Evolutionary conservation across 202 grass and related monocot species (phyloP), one percentile per base, ranked within the genome.

Genomic region (Hordeum pubiflorum): DNA sequence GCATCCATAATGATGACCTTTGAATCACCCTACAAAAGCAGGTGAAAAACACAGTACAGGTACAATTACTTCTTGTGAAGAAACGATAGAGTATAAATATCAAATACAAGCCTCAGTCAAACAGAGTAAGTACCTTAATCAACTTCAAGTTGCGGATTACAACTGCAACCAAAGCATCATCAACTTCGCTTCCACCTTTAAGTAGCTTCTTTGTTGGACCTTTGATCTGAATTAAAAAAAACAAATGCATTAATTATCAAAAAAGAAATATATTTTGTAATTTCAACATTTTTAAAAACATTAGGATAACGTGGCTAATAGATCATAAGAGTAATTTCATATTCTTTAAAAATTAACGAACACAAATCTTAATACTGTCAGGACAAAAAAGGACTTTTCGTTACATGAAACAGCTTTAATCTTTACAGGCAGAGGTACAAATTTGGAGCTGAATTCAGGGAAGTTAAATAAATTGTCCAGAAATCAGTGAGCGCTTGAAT

Each of bases 1-100:
- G 87, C 80, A 89, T 98, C 96, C 85, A 95, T 95, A 95, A 98
- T 80, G 66, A 98, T 90, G 72, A 95, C 88, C 84, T 88, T 93
- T 83, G 96, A 95, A 61, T 88, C 41, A 33, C 86, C 83, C 96
- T 98, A 79, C 20, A 91, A 32, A 82, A 46, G 34, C 29, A 82
- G 38, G 62, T 37, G 40, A 83, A 81, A 40, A 74, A 74, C 7
- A 20, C 40, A 66, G 2, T 40, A 37, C 38, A 34, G 64, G 74
- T 3, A 20, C 50, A 60, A 1, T 77, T 82, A 76, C 13, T 67
- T 92, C 50, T 50, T 84, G 13, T 17, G 10, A 34, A 74, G 23
- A 73, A 81, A 78, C 8, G 4, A 18, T 8, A 36, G 34, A 58
- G 48, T 34, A 59, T 66, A 34, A 18, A 67, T 79, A 68, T 18